phyloP scores from a whole-genome alignment of 78 protist genomes.

The slime mould (Dictyostelium discoideum) region DNA sequence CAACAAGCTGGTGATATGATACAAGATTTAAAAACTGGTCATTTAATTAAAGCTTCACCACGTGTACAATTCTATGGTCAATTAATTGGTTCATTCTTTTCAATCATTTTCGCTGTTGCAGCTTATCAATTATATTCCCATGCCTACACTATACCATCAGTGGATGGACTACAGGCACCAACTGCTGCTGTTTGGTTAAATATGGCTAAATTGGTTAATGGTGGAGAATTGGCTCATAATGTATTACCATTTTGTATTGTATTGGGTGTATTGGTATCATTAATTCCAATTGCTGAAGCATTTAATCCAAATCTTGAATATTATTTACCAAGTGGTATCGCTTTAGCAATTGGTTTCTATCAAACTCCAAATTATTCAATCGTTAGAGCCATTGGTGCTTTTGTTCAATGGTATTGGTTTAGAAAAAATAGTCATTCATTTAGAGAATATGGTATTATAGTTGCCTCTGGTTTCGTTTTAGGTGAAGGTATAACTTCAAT shows the following conservation, averaged over 20 bases:
- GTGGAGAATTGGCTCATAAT: constrained; percentile 61
- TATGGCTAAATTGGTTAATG: constrained; percentile 79
- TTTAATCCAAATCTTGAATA: constrained; percentile 1
- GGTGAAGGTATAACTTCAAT: constrained; percentile 92
- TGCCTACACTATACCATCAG: constrained; percentile 16
- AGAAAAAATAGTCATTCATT: background rate
- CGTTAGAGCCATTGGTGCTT: constrained; percentile 82
- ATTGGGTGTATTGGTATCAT: constrained; percentile 48
- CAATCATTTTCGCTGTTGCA: constrained; percentile 80
- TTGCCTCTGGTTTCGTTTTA: constrained; percentile 89
- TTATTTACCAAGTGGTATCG: constrained; percentile 86
- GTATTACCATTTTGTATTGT: constrained; percentile 80
- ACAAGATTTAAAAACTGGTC: constrained; percentile 91
- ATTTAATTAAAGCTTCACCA: constrained; percentile 85
- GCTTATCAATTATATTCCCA: constrained; percentile 81
- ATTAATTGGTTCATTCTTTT: constrained; percentile 84
- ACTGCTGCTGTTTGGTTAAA: constrained; percentile 54
- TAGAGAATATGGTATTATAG: constrained; percentile 67
- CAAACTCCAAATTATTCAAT: constrained; percentile 84
- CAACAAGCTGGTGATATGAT: constrained; percentile 87
- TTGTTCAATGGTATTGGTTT: constrained; percentile 59
- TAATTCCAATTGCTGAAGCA: constrained; percentile 71
- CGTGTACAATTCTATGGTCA: constrained; percentile 84
- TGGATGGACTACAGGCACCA: constrained; percentile 50
- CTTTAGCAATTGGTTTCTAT: constrained; percentile 87